phyloP scores from a whole-genome alignment of 2,329 filamentous ascomycete species.

The Apiospora rasikravindrae region DNA sequence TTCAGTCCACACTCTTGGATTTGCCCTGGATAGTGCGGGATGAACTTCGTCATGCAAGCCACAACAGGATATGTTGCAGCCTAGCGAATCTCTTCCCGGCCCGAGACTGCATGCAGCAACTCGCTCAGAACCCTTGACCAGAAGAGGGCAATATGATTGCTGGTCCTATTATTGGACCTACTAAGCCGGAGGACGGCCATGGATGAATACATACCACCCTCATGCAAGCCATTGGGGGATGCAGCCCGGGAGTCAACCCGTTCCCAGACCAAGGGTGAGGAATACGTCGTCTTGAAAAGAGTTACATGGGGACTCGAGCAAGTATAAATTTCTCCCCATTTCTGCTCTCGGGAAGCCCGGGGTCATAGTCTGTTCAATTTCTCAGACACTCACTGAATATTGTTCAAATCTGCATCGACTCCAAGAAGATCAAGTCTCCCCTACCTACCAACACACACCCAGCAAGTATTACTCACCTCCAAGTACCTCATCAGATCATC shows the following conservation, averaged over 20 bases:
- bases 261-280: background rate
- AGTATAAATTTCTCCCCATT: background rate
- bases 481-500: background rate
- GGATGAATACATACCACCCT: no score
- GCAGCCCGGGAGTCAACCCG: background rate
- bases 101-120: background rate
- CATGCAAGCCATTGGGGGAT: background rate
- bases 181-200: no score
- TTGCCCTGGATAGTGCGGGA: background rate
- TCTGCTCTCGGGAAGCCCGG: background rate
- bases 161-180: no score
- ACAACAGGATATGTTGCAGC: background rate
- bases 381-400: background rate
- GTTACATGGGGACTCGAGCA: background rate
- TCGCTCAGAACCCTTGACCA: background rate
- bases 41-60: slow-evolving; percentile 6
- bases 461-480: background rate
- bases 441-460: background rate
- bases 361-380: background rate
- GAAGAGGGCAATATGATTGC: background rate
- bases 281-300: background rate
- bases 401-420: background rate
- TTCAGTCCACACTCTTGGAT: background rate
- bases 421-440: slow-evolving; percentile 1
- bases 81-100: background rate